Conservation (phyloP, 2,329 filamentous ascomycete species). For the Botryosphaeria agaves region DNA sequence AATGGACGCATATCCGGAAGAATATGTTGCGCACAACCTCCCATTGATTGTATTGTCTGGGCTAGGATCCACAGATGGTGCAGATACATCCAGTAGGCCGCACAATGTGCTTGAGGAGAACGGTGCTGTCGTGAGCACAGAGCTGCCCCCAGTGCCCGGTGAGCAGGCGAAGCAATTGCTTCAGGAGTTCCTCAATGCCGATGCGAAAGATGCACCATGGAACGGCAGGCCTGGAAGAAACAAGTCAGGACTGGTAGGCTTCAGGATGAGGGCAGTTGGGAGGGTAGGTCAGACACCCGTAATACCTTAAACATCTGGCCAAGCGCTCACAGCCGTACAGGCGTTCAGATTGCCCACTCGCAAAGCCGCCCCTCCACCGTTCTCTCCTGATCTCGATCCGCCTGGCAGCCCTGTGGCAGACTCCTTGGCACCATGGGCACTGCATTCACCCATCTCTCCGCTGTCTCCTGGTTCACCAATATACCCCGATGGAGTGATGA, state of each 20-base stretch:
- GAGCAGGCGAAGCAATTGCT: conserved; percentile 48
- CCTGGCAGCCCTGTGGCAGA: conserved; percentile 33
- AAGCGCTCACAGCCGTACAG: conserved; percentile 19
- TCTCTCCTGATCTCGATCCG: conserved; percentile 33
- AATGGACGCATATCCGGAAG: conserved; percentile 67
- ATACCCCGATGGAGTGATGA: conserved; percentile 80
- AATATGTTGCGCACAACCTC: conserved; percentile 74
- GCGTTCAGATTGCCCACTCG: conserved; percentile 40
- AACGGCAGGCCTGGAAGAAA: conserved; percentile 35
- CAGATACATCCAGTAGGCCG: conserved; percentile 11
- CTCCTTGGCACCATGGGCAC: conserved; percentile 27
- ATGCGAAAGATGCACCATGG: conserved; percentile 51
- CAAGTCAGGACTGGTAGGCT: conserved; percentile 32
- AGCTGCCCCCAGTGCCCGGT: conserved; percentile 48
- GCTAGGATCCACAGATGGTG: conserved; percentile 29
- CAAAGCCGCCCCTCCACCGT: conserved; percentile 42
- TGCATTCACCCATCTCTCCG: conserved; percentile 86
- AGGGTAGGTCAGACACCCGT: conserved; percentile 47
- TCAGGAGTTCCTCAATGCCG: conserved; percentile 45
- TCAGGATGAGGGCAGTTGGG: conserved; percentile 56
- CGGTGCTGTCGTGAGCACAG: conserved; percentile 48
- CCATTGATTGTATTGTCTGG: conserved; percentile 74
- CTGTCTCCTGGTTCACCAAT: conserved; percentile 66
- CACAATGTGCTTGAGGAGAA: conserved; percentile 19
- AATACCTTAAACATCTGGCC: background rate